A percentile compares a stretch with the other conserved stretches of the same genome.
Conservation (phyloP, 1,284 basidiomycete species). For the Pseudomicrostroma phylloplanum region DNA sequence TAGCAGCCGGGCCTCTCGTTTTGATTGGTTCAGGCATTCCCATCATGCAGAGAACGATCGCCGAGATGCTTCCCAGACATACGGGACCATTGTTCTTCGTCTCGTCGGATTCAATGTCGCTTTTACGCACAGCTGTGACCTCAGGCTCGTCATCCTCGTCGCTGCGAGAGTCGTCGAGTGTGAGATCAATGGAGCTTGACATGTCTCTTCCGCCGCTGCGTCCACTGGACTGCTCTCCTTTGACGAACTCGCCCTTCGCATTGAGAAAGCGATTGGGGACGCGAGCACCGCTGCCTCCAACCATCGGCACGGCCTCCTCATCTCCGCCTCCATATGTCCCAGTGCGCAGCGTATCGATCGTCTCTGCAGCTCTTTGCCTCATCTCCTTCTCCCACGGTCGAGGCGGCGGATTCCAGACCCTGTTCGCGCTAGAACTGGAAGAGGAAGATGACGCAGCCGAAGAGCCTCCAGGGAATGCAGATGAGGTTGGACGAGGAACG, state of each 20-base stretch:
- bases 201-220: background rate
- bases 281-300: conserved; percentile 36
- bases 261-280: conserved; percentile 36
- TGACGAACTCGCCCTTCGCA: conserved; percentile 21
- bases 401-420: conserved; percentile 17
- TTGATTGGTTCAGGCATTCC: conserved; percentile 32
- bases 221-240: background rate
- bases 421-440: background rate
- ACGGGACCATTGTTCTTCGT: conserved; percentile 29
- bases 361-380: background rate
- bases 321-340: background rate
- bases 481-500: background rate
- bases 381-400: conserved; percentile 11
- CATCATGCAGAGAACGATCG: conserved; percentile 38
- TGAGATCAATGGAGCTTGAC: background rate
- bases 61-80: conserved; percentile 39
- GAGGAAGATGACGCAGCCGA: background rate
- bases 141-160: conserved; percentile 19
- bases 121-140: conserved; percentile 10
- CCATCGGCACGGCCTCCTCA: conserved; percentile 10
- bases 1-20: conserved; percentile 12
- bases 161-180: conserved; percentile 25
- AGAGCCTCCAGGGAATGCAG: background rate
- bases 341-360: background rate
- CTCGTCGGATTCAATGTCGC: conserved; percentile 26